A percentile compares a stretch with the other conserved stretches of the same genome.
Conservation (phyloP, 768 basidiomycete genomes). For the Ephemerocybe angulata region DNA sequence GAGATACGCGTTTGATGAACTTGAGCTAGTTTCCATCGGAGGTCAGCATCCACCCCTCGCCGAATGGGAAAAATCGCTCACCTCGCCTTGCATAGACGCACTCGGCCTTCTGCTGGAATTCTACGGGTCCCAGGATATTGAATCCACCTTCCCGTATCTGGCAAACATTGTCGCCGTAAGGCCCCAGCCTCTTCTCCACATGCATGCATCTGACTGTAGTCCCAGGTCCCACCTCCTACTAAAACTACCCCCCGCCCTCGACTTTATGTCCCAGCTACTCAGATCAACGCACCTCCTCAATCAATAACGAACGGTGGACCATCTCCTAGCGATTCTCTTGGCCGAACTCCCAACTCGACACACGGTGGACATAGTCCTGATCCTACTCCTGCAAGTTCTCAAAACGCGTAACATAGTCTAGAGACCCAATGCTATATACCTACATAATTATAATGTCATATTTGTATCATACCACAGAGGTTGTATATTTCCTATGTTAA, state of each 20-base stretch:
- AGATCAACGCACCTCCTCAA: conserved; percentile 18
- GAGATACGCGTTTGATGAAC: conserved; percentile 58
- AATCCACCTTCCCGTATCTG: conserved; percentile 43
- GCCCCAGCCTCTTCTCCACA: conserved; percentile 1
- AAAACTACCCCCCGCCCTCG: conserved; percentile 27
- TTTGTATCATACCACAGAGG: neutral
- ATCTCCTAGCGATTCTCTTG: conserved; percentile 26
- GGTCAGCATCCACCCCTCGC: conserved; percentile 37
- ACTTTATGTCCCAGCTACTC: conserved; percentile 39
- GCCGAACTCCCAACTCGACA: conserved; percentile 56
- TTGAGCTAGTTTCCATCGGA: conserved; percentile 55
- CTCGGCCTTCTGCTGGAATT: conserved; percentile 68
- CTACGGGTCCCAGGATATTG: conserved; percentile 60
- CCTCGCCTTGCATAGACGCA: conserved; percentile 42
- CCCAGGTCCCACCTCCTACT: conserved; percentile 48
- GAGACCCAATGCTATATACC: no score
- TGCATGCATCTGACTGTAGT: conserved; percentile 3
- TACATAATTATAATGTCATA: no score
- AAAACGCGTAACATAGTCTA: neutral
- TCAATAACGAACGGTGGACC: conserved; percentile 17
- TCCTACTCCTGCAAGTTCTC: conserved; percentile 14
- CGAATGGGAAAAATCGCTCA: conserved; percentile 4
- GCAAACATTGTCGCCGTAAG: conserved; percentile 48
- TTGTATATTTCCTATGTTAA: neutral
- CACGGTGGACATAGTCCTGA: conserved; percentile 57